Percentiles rank a stretch among this genome's conserved stretches.
Evolutionary conservation across 129 eudicot species (phyloP).

Genomic region (Pittosporum tobira): DNA sequence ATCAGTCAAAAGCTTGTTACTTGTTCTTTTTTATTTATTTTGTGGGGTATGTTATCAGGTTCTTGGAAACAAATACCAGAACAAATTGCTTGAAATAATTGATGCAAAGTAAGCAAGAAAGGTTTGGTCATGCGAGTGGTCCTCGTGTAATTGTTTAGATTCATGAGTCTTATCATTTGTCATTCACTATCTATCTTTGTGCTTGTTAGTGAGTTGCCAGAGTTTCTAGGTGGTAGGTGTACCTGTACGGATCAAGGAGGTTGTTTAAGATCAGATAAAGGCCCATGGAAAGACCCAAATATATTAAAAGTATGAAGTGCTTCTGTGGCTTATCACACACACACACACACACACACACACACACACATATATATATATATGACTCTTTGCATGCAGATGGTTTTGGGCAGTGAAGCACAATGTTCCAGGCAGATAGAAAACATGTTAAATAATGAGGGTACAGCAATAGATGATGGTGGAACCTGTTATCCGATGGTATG

Average conservation of each 20-base stretch:
- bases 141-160: background rate
- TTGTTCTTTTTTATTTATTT: background rate
- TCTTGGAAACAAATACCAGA: slow-evolving; percentile 54
- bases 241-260: slow-evolving; percentile 63
- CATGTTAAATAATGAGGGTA: slow-evolving; percentile 32
- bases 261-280: slow-evolving; percentile 66
- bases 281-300: slow-evolving; percentile 71
- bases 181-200: slow-evolving; percentile 2
- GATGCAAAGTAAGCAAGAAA: slow-evolving; percentile 47
- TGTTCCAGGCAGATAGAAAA: slow-evolving; percentile 25
- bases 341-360: too few species aligned
- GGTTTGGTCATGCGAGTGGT: background rate
- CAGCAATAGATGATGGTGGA: slow-evolving; percentile 12
- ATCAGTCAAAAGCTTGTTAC: background rate
- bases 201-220: slow-evolving; percentile 61
- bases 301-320: slow-evolving; percentile 37
- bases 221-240: slow-evolving; percentile 76
- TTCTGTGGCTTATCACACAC: background rate
- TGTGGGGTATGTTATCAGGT: slow-evolving; percentile 33
- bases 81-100: slow-evolving; percentile 71
- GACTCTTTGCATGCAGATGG: slow-evolving; percentile 34
- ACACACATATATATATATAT: too few species aligned
- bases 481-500: slow-evolving; percentile 21
- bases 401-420: slow-evolving; percentile 38
- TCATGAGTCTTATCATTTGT: slow-evolving; percentile 3